These are phyloP conservation scores for Juglanconis sp. DNA, from an alignment of 2,329 filamentous ascomycete species.

Conservation along the genomic window DNA sequence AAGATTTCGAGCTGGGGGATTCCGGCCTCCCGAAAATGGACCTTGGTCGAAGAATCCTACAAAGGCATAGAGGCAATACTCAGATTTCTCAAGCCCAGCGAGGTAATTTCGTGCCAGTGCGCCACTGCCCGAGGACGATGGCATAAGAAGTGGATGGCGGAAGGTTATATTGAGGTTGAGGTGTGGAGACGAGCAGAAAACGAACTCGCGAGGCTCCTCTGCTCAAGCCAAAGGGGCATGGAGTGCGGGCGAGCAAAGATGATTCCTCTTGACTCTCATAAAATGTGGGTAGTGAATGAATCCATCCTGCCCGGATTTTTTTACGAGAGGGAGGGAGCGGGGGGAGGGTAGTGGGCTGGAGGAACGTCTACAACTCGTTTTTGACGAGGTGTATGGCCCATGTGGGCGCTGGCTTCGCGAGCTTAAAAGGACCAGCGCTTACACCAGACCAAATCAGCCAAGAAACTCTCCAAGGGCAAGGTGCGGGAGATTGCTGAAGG, in stretches of 20 bases:
- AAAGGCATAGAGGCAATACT: background rate
- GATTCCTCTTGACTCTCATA: background rate
- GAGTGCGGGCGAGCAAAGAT: background rate
- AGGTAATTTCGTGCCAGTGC: background rate
- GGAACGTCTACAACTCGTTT: too few relatives aligned
- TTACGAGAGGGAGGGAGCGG: background rate
- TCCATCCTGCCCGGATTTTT: background rate
- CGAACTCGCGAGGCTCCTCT: background rate
- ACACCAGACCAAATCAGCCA: too few relatives aligned
- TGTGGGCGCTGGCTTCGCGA: too few relatives aligned
- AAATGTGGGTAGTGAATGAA: background rate
- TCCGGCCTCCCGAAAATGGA: background rate
- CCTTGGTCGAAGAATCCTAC: background rate
- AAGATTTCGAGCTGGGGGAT: too few relatives aligned
- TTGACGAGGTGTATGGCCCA: too few relatives aligned
- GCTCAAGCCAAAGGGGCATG: background rate
- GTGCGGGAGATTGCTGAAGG: too few relatives aligned
- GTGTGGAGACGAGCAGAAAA: background rate
- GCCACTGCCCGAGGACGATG: background rate
- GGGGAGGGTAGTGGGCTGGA: background rate
- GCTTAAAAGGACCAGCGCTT: too few relatives aligned
- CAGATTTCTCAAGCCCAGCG: background rate
- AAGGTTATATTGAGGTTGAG: too few relatives aligned
- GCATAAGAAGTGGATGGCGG: background rate
- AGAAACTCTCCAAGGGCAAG: too few relatives aligned